Evolutionary conservation across 345 rosid species (phyloP).

Genomic region (Gossypium arboreum): DNA sequence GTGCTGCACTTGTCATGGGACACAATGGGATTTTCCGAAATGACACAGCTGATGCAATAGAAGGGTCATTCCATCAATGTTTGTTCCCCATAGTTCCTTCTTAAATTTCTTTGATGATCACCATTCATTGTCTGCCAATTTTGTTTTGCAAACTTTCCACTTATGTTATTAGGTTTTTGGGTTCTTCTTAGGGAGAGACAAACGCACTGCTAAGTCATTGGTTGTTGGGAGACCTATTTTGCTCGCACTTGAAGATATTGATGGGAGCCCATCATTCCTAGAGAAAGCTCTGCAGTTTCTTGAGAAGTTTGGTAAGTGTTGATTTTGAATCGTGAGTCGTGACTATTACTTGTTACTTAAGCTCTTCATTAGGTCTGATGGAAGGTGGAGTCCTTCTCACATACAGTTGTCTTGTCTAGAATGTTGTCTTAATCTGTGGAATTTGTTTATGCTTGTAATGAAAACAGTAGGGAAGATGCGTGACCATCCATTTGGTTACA

Average conservation of each 20-base stretch:
- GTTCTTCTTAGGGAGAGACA: conserved; percentile 75
- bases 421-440: background rate
- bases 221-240: conserved; percentile 98
- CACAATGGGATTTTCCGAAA: conserved; percentile 79
- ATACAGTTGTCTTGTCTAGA: background rate
- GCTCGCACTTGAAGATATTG: conserved; percentile 98
- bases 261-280: conserved; percentile 97
- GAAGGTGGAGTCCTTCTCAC: background rate
- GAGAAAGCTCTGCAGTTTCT: conserved; percentile 98
- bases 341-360: conserved; percentile 1
- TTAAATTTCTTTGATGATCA: conserved; percentile 12
- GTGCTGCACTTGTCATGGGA: conserved; percentile 95
- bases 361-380: conserved; percentile 7
- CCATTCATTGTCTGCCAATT: conserved; percentile 7
- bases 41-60: conserved; percentile 67
- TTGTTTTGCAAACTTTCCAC: background rate
- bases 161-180: conserved; percentile 12
- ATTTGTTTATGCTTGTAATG: conserved; percentile 4
- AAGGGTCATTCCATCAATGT: conserved; percentile 84
- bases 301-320: conserved; percentile 76
- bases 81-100: conserved; percentile 27
- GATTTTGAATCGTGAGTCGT: conserved; percentile 9
- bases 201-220: conserved; percentile 84
- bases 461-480: background rate
- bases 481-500: background rate